Percentiles rank a stretch among this genome's conserved stretches.
These are phyloP conservation scores for Colletotrichum abscissum DNA, from an alignment of 2,329 filamentous ascomycete genomes.

Conservation along the genomic window DNA sequence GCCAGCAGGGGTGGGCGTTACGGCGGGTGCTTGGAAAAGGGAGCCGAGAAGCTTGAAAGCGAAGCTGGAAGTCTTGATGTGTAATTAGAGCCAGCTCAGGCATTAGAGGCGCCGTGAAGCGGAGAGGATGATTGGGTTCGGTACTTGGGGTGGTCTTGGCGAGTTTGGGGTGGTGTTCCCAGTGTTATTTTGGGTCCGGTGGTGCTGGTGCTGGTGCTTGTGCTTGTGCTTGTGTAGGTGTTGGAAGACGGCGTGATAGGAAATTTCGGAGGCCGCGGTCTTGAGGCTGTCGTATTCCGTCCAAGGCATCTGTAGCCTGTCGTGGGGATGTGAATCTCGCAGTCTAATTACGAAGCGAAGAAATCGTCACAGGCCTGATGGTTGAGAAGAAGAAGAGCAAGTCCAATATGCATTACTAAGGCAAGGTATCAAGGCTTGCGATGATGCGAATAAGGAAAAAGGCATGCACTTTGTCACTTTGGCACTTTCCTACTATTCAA, in stretches of 20 bases:
- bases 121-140: constrained; percentile 27
- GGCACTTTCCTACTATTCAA: neutral
- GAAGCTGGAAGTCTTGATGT: neutral
- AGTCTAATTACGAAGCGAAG: neutral
- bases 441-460: neutral
- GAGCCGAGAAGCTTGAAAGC: constrained; percentile 28
- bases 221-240: neutral
- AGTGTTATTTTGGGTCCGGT: constrained; percentile 13
- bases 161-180: constrained; percentile 22
- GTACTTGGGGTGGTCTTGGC: constrained; percentile 31
- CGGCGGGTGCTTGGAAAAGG: constrained; percentile 11
- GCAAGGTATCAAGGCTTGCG: too few relatives aligned
- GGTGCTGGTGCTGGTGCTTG: neutral
- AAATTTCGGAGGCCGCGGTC: neutral
- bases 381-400: neutral
- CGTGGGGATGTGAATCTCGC: neutral
- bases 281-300: neutral
- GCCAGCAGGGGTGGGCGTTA: constrained; percentile 9
- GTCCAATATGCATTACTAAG: neutral
- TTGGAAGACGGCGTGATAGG: neutral
- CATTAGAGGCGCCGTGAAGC: neutral
- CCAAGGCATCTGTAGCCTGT: neutral
- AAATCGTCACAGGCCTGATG: too few relatives aligned
- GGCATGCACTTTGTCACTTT: neutral
- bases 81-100: constrained; percentile 17